Evolutionary conservation across 2,329 filamentous ascomycete species (phyloP), one percentile per base, ranked within the genome.

Genomic region (Nigrospora osmanthi): DNA sequence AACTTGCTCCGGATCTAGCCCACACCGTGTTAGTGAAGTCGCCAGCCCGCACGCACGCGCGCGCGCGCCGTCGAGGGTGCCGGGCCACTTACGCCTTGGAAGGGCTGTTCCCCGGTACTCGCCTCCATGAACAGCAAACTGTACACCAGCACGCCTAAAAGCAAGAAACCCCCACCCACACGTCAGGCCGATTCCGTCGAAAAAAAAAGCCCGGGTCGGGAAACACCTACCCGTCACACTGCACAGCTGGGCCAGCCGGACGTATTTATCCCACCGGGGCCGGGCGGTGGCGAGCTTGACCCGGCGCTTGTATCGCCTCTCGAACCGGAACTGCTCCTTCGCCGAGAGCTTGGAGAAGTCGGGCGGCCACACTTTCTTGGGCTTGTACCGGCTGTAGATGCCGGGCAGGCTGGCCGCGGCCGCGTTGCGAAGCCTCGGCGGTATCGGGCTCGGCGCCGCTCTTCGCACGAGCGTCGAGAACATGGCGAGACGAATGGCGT

Each of bases 361-460:
- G 12, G 87, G 87, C 46, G 87, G 87, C 87, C 87, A 91, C 52
- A 79, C 69, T 59, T 84, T 86, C 65, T 86, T 83, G 40, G 81
- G 77, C 56, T 71, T 77, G 67, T 79, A 83, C 6, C 75, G 75
- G 58, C 80, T 81, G 48, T 64, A 72, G 49, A 72, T 64, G 45
- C 50, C 60, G 35, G 64, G 41, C 31, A 40, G 41, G 6, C 48
- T 44, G n/a, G 42, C 16, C 48, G 33, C 51, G 15, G 40, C 54
- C 45, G 52, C 37, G 35, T 48, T 58, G 32, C 50, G 47, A 35
- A 57, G 41, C 16, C 42, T 55, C 6, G 60, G 53, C 31, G 54
- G 45, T 23, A 57, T 56, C 15, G 62, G 45, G 34, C 50, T 49
- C 44, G 63, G 59, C 5, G 67, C 63, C 42, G 65, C 54, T 30